A percentile compares a stretch with the other conserved stretches of the same genome.
Conservation (phyloP, 2,329 filamentous ascomycete species). For the Sclerotinia spermophila region DNA sequence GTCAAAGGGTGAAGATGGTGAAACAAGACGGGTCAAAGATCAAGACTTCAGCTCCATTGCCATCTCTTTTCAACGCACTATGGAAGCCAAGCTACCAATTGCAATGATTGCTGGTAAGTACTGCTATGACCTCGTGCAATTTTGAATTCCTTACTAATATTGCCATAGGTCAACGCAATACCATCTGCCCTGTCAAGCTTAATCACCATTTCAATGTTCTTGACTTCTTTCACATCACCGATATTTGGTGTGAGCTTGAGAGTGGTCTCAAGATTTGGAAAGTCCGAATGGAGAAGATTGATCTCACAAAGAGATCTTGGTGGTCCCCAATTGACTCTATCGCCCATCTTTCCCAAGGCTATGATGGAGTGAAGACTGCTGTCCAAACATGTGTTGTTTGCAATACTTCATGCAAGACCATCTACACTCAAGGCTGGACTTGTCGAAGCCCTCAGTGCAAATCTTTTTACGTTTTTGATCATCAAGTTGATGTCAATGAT, state of each 20-base stretch:
- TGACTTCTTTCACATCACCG: slow-evolving; percentile 64
- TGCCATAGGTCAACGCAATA: slow-evolving; percentile 48
- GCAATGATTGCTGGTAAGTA: slow-evolving; percentile 52
- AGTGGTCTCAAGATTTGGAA: slow-evolving; percentile 43
- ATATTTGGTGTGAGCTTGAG: slow-evolving; percentile 63
- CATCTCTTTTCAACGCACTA: slow-evolving; percentile 40
- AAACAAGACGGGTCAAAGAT: slow-evolving; percentile 43
- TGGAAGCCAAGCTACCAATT: slow-evolving; percentile 47
- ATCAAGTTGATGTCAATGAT: slow-evolving; percentile 27
- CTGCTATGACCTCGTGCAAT: neutral
- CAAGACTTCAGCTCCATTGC: slow-evolving; percentile 39
- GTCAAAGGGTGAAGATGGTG: slow-evolving; percentile 43
- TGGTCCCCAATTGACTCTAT: slow-evolving; percentile 44
- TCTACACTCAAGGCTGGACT: slow-evolving; percentile 51
- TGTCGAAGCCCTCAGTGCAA: slow-evolving; percentile 53
- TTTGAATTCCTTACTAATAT: slow-evolving; percentile 25
- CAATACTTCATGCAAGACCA: slow-evolving; percentile 38
- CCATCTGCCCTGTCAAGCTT: slow-evolving; percentile 46
- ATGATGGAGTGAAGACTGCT: slow-evolving; percentile 25
- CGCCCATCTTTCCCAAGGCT: neutral
- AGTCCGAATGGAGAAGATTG: slow-evolving; percentile 63
- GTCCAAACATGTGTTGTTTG: slow-evolving; percentile 43
- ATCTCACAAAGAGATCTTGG: slow-evolving; percentile 51
- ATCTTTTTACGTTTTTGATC: slow-evolving; percentile 46
- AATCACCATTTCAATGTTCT: slow-evolving; percentile 62